Evolutionary conservation across 2,329 filamentous ascomycete genomes (phyloP), one percentile per base, ranked within the genome.

Genomic region (Hansfordia pulvinata): DNA sequence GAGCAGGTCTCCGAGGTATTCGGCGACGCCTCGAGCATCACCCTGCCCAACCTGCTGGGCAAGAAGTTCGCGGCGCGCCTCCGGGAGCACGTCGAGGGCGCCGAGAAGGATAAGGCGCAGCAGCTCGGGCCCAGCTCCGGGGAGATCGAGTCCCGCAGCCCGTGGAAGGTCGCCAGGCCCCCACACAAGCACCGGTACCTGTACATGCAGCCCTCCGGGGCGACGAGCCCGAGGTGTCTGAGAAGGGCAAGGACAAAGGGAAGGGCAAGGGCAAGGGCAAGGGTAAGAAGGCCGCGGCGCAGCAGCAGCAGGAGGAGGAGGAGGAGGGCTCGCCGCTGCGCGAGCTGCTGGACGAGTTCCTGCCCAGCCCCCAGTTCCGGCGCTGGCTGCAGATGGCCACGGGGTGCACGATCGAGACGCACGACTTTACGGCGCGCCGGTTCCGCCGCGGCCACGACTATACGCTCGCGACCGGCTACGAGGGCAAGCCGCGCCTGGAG

Each of bases 151-250:
- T 61, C 61, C 23, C 56, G 56, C 34, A 68, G 60, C 21, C 54
- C 56, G 0, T 90, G 82, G 81, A 70, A 65, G 33, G 78, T 92
- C 7, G 82, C 90, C 6, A 69, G 72, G 17, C 90, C 90, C 20
- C 90, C 90, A 1, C 86, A 98, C 57, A 98, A 98, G 58, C 85
- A 94, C 47, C 81, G 86, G 10, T 98, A 79, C 50, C 62, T 93
- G 3, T 98, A 90, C 53, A 68, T 82, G 32, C 74, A 84, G 39
- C 58, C 54, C 37, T 62, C 43, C 26, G 52, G n/a, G n/a, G n/a
- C n/a, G n/a, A n/a, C n/a, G n/a, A n/a, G n/a, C n/a, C n/a, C 15
- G 45, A 41, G 3, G 41, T 44, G 15, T 42, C 46, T 10, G 14
- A 14, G 9, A 24, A 17, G 14, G 9, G 6, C 23, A 23, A 15